A percentile compares a stretch with the other conserved stretches of the same genome.
phyloP scores from a whole-genome alignment of 2,329 filamentous ascomycete species.

The Talaromyces islandicus region DNA sequence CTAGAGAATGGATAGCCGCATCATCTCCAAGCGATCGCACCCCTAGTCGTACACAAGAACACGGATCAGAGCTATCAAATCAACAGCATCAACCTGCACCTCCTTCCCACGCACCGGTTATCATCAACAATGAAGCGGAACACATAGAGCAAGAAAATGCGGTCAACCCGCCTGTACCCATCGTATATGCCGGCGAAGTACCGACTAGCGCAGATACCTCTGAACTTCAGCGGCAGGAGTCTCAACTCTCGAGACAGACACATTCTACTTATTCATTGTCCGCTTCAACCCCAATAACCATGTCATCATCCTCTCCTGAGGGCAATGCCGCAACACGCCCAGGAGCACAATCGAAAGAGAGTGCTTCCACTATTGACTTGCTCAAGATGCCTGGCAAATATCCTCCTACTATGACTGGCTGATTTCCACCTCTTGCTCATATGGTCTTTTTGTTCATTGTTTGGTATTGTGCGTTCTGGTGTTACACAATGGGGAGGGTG shows the following conservation, averaged over 20 bases:
- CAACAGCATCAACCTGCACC: not conserved
- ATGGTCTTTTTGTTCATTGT: not conserved
- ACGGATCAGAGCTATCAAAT: not conserved
- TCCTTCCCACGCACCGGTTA: conserved; percentile 2
- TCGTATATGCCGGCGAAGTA: conserved; percentile 1
- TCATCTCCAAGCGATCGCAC: conserved; percentile 16
- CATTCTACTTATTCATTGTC: conserved; percentile 9
- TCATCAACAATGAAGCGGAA: not conserved
- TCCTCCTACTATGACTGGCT: conserved; percentile 16
- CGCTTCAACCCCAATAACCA: conserved; percentile 8
- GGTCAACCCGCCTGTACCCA: not conserved
- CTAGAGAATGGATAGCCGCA: conserved; percentile 50
- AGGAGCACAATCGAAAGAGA: conserved; percentile 19
- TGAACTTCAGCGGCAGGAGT: conserved; percentile 7
- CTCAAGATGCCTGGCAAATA: conserved; percentile 32
- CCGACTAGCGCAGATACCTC: conserved; percentile 6
- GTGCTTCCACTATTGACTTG: conserved; percentile 25
- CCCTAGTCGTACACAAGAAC: conserved; percentile 10
- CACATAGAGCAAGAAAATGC: not conserved
- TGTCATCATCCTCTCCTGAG: conserved; percentile 9
- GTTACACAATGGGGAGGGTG: not conserved
- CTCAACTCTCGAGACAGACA: conserved; percentile 11
- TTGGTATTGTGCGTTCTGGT: not conserved
- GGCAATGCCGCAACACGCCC: conserved; percentile 10
- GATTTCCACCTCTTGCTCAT: not conserved